Conservation (phyloP, 73 alveolate genomes). For the Durusdinium trenchii region DNA sequence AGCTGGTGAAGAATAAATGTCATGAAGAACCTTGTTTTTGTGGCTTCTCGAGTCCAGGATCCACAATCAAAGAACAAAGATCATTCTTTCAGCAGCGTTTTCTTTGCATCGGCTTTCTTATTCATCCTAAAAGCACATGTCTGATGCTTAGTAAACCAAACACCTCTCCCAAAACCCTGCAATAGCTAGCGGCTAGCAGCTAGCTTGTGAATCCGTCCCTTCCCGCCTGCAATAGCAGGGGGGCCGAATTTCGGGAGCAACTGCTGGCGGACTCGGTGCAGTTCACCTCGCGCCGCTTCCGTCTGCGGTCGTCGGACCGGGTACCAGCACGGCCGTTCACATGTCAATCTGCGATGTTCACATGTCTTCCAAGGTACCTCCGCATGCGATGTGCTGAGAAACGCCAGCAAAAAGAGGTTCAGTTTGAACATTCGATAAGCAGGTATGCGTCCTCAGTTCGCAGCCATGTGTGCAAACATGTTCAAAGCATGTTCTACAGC, state of each 20-base stretch:
- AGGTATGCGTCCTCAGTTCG: too few relatives aligned
- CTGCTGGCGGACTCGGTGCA: slow-evolving; percentile 4
- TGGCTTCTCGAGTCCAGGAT: not conserved
- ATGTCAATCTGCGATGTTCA: not conserved
- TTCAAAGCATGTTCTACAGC: too few relatives aligned
- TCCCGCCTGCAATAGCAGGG: slow-evolving; percentile 49
- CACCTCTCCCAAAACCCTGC: not conserved
- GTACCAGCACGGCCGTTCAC: not conserved
- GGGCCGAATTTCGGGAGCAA: slow-evolving; percentile 42
- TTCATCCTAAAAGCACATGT: not conserved
- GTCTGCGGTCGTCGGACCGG: not conserved
- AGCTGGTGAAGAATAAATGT: not conserved
- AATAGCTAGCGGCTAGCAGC: not conserved
- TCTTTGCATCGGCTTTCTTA: too few relatives aligned
- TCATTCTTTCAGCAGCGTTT: not conserved
- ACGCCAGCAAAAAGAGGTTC: too few relatives aligned
- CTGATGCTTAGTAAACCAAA: too few relatives aligned
- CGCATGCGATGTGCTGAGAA: too few relatives aligned
- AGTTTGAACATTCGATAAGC: too few relatives aligned
- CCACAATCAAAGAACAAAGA: not conserved
- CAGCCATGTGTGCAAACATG: too few relatives aligned
- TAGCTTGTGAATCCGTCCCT: not conserved
- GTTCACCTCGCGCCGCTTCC: not conserved
- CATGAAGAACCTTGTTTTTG: too few relatives aligned
- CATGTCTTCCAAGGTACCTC: not conserved